Evolutionary conservation across 106 monocot genomes (phyloP), one percentile per base, ranked within the genome.

Genomic region (Phalaenopsis aphrodite): DNA sequence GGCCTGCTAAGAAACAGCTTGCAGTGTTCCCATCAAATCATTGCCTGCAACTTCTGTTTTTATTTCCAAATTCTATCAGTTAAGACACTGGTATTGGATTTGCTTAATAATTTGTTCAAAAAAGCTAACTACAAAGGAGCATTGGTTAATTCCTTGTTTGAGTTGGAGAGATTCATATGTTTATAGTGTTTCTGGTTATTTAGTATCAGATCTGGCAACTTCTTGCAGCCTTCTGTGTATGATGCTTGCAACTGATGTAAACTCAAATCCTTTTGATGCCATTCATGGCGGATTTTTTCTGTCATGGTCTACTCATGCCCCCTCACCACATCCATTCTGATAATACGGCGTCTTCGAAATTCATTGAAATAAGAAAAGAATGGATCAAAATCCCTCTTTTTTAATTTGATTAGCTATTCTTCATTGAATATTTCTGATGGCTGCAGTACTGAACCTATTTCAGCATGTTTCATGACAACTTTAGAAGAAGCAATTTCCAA

Each of bases 211-310:
- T 30, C 46, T 79, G n/a, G 61, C 79, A 38, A 65, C 66, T 66
- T 66, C 67, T n/a, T 79, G 79, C 17, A 41, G 79, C 45, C 41
- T 79, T 55, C 10, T 79, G 8, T 79, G 8, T 18, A 79, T 65
- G 65, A 39, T 79, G 10, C 79, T 66, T 2, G 21, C 55, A 11
- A 77, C 8, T 55, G 55, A 49, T 77, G 5, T 17, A 21, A 47
- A 19, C 3, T 6, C 30, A 14, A 55, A 77, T 77, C 36, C 55
- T 2, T 77, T 77, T 55, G 24, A 49, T 5, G 24, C 42, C 4
- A 18, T 52, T 48, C 21, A 55, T 5, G 8, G 52, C 8, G 77
- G 77, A 1, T 77, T 77, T 42, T 42, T 2, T 24, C 30, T 77
- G 16, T 55, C 21, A 52, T 77, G 77, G 77, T 12, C 49, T 77